These are phyloP conservation scores for Flaveria floridana DNA, from an alignment of 140 eudicot species.

Conservation along the genomic window DNA sequence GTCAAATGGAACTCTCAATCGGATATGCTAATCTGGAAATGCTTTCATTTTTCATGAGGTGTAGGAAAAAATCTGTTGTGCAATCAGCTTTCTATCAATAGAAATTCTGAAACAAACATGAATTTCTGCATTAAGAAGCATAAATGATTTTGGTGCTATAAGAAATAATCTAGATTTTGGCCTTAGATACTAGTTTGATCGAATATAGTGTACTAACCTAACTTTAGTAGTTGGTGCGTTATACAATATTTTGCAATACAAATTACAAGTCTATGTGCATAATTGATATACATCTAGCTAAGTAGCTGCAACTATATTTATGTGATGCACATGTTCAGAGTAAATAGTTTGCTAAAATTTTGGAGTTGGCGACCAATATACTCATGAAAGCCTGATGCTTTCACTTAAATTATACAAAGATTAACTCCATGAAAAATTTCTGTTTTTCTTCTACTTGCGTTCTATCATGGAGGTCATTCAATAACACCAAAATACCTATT, in stretches of 20 bases:
- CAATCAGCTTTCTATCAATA: neutral
- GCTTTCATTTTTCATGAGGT: neutral
- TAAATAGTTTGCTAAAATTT: no score
- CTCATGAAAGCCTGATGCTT: no score
- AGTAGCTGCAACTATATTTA: no score
- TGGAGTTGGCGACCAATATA: no score
- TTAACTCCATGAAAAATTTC: no score
- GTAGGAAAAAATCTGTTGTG: neutral
- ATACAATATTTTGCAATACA: no score
- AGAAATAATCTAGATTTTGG: neutral
- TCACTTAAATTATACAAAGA: no score
- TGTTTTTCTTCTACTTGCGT: no score
- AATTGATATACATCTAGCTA: neutral
- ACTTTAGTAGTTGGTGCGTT: neutral
- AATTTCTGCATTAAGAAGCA: neutral
- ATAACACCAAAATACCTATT: neutral
- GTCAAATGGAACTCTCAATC: neutral
- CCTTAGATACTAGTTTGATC: neutral
- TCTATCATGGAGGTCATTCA: no score
- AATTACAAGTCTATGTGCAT: no score
- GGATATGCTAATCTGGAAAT: constrained; percentile 2
- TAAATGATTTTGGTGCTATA: neutral
- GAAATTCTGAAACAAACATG: neutral
- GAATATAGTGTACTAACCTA: neutral
- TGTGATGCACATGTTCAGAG: neutral